Conservation (phyloP, 164 flowering plant species). For the Euptelea pleiosperma region DNA sequence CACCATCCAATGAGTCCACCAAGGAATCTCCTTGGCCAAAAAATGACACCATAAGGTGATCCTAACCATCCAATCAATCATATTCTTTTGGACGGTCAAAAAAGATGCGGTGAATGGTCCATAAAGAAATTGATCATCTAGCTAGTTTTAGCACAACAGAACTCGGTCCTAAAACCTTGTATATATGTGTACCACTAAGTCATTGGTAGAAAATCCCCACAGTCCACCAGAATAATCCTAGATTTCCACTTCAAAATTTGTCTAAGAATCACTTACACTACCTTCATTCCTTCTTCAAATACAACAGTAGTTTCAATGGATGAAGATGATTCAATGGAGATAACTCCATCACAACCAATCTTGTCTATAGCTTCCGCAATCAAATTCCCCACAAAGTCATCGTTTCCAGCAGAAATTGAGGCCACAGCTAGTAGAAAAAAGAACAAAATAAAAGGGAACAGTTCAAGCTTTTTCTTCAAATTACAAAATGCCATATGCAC, state of each 20-base stretch:
- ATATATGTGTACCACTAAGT: neutral
- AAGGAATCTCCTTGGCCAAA: no score
- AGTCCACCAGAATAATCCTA: neutral
- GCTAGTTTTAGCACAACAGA: neutral
- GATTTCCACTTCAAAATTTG: conserved; percentile 1
- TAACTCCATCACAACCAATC: conserved; percentile 90
- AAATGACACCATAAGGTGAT: no score
- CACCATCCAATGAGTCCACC: neutral
- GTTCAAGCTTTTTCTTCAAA: conserved; percentile 7
- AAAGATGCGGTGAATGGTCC: neutral
- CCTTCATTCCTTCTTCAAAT: conserved; percentile 95
- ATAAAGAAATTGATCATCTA: neutral
- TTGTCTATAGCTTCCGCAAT: conserved; percentile 78
- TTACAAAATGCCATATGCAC: neutral
- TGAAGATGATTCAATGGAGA: conserved; percentile 72
- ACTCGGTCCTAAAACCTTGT: neutral
- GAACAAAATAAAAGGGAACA: neutral
- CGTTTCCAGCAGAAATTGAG: conserved; percentile 90
- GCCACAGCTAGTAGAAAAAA: conserved; percentile 71
- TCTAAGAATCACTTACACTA: conserved; percentile 21
- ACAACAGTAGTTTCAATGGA: conserved; percentile 65
- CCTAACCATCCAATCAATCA: no score
- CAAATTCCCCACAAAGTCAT: conserved; percentile 73
- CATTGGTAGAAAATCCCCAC: no score
- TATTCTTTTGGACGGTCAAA: neutral